A percentile compares a stretch with the other conserved stretches of the same genome.
Conservation (phyloP, 768 basidiomycete species). For the Leccinum truebloodii region DNA sequence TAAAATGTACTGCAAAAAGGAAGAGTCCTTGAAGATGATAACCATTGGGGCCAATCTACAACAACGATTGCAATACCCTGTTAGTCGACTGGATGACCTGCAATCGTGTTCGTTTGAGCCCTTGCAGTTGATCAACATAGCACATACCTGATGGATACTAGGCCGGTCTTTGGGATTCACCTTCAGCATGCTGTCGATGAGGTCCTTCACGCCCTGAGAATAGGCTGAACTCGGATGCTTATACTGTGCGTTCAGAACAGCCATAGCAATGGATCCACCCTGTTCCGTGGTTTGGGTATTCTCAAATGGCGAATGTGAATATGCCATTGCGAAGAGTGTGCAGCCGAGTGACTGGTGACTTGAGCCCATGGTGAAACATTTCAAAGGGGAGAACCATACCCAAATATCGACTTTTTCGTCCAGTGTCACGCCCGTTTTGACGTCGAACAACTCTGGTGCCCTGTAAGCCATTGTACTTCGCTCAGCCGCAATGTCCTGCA, state of each 20-base stretch:
- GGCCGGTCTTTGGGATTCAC: slow-evolving; percentile 82
- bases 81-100: slow-evolving; percentile 72
- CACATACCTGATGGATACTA: slow-evolving; percentile 75
- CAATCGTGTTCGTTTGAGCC: slow-evolving; percentile 5
- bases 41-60: slow-evolving; percentile 31
- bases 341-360: slow-evolving; percentile 85
- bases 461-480: slow-evolving; percentile 99
- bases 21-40: slow-evolving; percentile 1
- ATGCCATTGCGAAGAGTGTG: slow-evolving; percentile 91
- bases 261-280: slow-evolving; percentile 97
- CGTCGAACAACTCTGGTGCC: slow-evolving; percentile 96
- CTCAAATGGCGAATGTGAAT: slow-evolving; percentile 96
- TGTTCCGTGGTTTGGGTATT: slow-evolving; percentile 89
- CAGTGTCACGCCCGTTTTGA: slow-evolving; percentile 82
- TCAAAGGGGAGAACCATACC: slow-evolving; percentile 48
- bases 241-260: slow-evolving; percentile 91
- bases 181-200: slow-evolving; percentile 86
- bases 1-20: slow-evolving; percentile 9
- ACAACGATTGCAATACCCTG: slow-evolving; percentile 58
- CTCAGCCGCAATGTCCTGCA: slow-evolving; percentile 90
- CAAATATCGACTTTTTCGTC: slow-evolving; percentile 98
- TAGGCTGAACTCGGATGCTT: slow-evolving; percentile 87
- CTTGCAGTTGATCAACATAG: neutral
- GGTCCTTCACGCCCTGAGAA: slow-evolving; percentile 75
- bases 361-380: slow-evolving; percentile 9